Evolutionary conservation across 129 eudicot genomes (phyloP), one percentile per base, ranked within the genome.

Genomic region (Chrysanthemum makinoi): DNA sequence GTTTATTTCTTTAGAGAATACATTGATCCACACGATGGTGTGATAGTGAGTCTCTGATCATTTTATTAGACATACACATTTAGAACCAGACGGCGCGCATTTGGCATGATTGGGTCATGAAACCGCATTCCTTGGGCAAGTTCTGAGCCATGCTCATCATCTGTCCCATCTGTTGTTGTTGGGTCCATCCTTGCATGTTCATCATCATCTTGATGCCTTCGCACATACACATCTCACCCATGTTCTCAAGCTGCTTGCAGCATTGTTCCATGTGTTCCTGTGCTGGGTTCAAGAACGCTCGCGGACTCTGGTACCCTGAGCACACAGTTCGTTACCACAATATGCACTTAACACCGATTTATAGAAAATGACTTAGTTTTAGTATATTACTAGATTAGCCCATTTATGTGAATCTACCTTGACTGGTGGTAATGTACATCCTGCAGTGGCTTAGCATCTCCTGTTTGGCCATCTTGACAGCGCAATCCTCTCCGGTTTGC

Each of bases 371-470:
- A 16, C 10, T 52, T 13, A 52, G 7, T 13, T 11, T 3, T 15
- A 52, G 5, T 17, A 52, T 3, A 52, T 13, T 52, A 11, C 43
- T 35, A 35, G 10, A 39, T 39, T 39, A 39, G 46, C 46, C 46
- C 2, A 39, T 39, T 39, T 39, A 39, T 1, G 46, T 39, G 10
- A 39, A 6, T 39, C 1, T 12, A 39, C 66, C 64, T 52, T 16
- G 24, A 2, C 12, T 16, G 0, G 2, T 17, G 1, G 16, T 33
- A 17, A 79, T 57, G 57, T 79, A 73, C 79, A 59, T 79, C 66
- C 18, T 22, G n/a, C 83, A 79, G 22, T 79, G 83, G 70, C 13
- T 48, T 26, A 73, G 83, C 81, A 62, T 64, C 51, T 53, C 48
- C 53, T 63, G 70, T 26, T 68, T 16, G 11, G 26, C 24, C 67